These are phyloP conservation scores for Gryganskiella cystojenkinii DNA, from an alignment of 192 early-diverging fungal species.

Conservation along the genomic window DNA sequence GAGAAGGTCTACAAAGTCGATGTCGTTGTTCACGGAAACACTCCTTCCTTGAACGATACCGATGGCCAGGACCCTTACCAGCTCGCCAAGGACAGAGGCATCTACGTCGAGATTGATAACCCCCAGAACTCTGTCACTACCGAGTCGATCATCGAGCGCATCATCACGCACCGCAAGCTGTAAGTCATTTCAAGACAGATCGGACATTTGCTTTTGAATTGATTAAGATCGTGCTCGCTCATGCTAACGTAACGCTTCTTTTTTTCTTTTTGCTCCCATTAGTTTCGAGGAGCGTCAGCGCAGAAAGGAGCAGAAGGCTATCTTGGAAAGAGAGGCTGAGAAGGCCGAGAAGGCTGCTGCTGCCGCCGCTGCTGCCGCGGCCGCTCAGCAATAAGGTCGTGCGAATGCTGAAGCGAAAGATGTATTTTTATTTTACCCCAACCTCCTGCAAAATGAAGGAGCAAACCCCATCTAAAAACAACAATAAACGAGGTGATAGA, in stretches of 20 bases:
- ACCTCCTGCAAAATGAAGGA: neutral
- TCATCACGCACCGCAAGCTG: constrained; percentile 86
- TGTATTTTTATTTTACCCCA: neutral
- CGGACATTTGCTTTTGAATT: too few relatives aligned
- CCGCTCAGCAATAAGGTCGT: constrained; percentile 13
- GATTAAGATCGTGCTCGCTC: constrained; percentile 35
- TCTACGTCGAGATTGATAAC: constrained; percentile 85
- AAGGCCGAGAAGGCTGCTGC: constrained; percentile 62
- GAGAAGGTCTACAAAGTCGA: constrained; percentile 88
- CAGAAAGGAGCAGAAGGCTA: constrained; percentile 77
- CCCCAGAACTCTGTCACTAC: constrained; percentile 84
- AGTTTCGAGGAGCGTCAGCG: constrained; percentile 80
- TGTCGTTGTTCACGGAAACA: constrained; percentile 83
- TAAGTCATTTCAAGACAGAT: too few relatives aligned
- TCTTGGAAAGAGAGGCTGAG: constrained; percentile 73
- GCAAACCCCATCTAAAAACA: neutral
- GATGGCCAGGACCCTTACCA: constrained; percentile 87
- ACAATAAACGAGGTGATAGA: constrained; percentile 16
- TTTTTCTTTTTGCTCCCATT: constrained; percentile 1
- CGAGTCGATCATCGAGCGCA: constrained; percentile 87
- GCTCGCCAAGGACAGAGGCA: constrained; percentile 81
- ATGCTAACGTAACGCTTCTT: neutral
- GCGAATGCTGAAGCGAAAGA: neutral
- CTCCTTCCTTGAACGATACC: constrained; percentile 70
- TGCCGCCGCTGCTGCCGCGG: constrained; percentile 35